These are phyloP conservation scores for Conidiobolus incongruus DNA, from an alignment of 371 early-diverging fungal genomes.

Conservation along the genomic window DNA sequence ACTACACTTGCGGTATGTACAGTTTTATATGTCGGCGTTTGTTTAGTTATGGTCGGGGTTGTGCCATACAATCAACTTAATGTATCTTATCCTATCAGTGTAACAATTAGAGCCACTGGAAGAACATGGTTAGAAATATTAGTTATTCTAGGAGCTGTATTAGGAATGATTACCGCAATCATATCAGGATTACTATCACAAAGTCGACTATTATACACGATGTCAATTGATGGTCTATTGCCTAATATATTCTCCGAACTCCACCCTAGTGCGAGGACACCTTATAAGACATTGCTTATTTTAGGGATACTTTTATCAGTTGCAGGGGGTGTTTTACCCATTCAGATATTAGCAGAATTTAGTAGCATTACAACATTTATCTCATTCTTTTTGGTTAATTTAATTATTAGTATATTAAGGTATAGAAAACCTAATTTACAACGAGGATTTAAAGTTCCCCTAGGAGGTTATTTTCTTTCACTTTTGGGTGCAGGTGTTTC, in stretches of 20 bases:
- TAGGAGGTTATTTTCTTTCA: slow-evolving; percentile 37
- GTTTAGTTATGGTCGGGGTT: slow-evolving; percentile 55
- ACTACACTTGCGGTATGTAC: slow-evolving; percentile 54
- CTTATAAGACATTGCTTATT: slow-evolving; percentile 40
- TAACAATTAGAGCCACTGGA: slow-evolving; percentile 32
- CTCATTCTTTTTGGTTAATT: slow-evolving; percentile 63
- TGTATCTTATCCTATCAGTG: slow-evolving; percentile 30
- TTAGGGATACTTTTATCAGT: slow-evolving; percentile 42
- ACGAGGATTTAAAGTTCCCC: slow-evolving; percentile 59
- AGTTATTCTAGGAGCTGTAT: slow-evolving; percentile 19
- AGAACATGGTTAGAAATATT: slow-evolving; percentile 30
- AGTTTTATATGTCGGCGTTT: slow-evolving; percentile 44
- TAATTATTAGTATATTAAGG: slow-evolving; percentile 51
- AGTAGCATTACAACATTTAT: slow-evolving; percentile 68
- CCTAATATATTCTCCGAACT: slow-evolving; percentile 18
- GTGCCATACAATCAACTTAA: slow-evolving; percentile 26
- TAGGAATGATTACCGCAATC: slow-evolving; percentile 56
- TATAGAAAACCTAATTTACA: slow-evolving; percentile 42
- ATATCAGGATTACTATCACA: slow-evolving; percentile 51
- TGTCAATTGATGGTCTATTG: slow-evolving; percentile 26
- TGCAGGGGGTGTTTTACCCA: slow-evolving; percentile 50
- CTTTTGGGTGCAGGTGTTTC: slow-evolving; percentile 28
- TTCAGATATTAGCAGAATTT: slow-evolving; percentile 62
- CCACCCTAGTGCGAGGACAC: slow-evolving; percentile 31
- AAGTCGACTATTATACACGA: slow-evolving; percentile 69